phyloP scores from a whole-genome alignment of 371 early-diverging fungal genomes.

The Quaeritorhiza haematococci region DNA sequence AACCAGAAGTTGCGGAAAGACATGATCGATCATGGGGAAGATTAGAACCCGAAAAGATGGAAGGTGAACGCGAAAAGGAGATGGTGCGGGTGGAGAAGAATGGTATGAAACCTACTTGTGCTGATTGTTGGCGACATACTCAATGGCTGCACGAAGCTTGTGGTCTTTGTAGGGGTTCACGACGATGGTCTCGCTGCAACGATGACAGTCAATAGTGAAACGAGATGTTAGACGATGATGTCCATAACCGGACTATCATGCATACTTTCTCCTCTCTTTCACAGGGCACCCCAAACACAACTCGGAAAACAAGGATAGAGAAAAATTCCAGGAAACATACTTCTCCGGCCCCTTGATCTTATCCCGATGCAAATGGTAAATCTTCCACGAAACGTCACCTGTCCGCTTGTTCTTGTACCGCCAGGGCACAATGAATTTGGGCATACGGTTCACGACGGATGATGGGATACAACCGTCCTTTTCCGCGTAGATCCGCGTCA shows the following conservation, averaged over 20 bases:
- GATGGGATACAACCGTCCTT: slow-evolving; percentile 38
- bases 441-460: slow-evolving; percentile 13
- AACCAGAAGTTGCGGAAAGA: neutral
- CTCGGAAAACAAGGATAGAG: neutral
- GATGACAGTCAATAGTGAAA: neutral
- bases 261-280: no score
- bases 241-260: no score
- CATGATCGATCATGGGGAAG: no score
- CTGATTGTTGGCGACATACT: slow-evolving; percentile 6
- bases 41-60: no score
- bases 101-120: slow-evolving; percentile 11
- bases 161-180: slow-evolving; percentile 28
- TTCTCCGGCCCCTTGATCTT: slow-evolving; percentile 32
- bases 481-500: slow-evolving; percentile 28
- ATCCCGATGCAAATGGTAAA: slow-evolving; percentile 30
- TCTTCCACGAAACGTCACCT: slow-evolving; percentile 35
- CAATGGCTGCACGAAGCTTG: slow-evolving; percentile 16
- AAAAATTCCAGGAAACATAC: slow-evolving; percentile 13
- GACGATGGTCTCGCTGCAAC: slow-evolving; percentile 31
- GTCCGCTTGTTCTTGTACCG: slow-evolving; percentile 34
- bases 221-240: neutral
- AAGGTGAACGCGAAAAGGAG: no score
- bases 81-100: no score
- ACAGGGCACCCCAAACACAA: no score
- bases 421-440: slow-evolving; percentile 42